Evolutionary conservation across 1,284 basidiomycete genomes (phyloP), one percentile per base, ranked within the genome.

Genomic region (Trichosporon sp.): DNA sequence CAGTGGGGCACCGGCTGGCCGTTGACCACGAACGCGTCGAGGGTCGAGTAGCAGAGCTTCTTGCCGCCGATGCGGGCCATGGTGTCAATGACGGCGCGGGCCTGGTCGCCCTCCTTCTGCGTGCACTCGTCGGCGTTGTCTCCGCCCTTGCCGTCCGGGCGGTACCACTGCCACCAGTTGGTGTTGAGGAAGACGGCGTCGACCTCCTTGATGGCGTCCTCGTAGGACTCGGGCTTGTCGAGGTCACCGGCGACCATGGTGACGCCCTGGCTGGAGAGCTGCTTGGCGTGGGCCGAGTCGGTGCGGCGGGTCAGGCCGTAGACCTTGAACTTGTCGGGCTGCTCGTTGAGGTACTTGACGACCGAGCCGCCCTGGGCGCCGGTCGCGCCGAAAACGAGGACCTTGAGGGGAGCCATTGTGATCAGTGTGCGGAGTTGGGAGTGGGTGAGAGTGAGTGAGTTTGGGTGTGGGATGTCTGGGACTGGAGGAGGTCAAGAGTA

Each of bases 141-240:
- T 23, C 64, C 64, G 13, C 49, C 25, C 25, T 29, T 29, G 14
- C 27, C 49, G 49, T 14, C 49, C 2, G 27, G 25, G 6, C 29
- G 27, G 23, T 31, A 29, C 10, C 19, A 68, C 72, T 64, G 59
- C 72, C 72, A 71, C 72, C 72, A 71, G 58, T 73, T 67, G 34
- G 65, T 69, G 57, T 72, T 69, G 63, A 74, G 33, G 56, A 70
- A 74, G 3, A 63, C 67, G 32, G 60, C 68, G 58, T 73, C 66
- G 16, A 64, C 66, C 27, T 63, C 71, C 60, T 71, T 67, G 9
- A 73, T 61, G 7, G 34, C 40, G 11, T 37, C 59, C 60, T 68
- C 62, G 66, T 70, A 74, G 4, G 61, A 62, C 21, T 33, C 23
- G 1, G 65, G 63, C 46, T 70, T 65, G 23, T 54, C 57, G 52